A percentile compares a stretch with the other conserved stretches of the same genome.
phyloP scores from a whole-genome alignment of 805 yeast genomes.

The Cyberlindnera sargentensis region DNA sequence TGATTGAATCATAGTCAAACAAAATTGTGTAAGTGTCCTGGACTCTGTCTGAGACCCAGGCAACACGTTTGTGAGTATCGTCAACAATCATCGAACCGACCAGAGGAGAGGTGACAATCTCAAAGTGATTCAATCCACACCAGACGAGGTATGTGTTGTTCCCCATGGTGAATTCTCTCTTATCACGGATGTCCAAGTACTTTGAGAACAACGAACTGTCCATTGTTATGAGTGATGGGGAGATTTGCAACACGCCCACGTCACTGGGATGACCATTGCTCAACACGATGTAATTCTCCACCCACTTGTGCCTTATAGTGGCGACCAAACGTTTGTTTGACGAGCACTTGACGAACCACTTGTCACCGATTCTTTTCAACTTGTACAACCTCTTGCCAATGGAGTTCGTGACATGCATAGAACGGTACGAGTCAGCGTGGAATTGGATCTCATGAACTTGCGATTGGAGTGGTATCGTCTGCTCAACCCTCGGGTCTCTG shows the following conservation, averaged over 20 bases:
- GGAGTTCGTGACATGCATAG: constrained; percentile 4
- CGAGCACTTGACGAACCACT: constrained; percentile 13
- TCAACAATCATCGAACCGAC: constrained; percentile 2
- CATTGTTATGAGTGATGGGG: constrained; percentile 16
- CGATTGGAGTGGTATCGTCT: constrained; percentile 7
- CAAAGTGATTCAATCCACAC: constrained; percentile 19
- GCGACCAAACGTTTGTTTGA: constrained; percentile 9
- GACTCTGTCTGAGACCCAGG: constrained; percentile 9
- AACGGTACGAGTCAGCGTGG: constrained; percentile 2
- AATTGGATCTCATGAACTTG: constrained; percentile 4
- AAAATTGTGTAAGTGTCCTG: constrained; percentile 8
- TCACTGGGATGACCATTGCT: background rate
- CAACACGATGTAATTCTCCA: constrained; percentile 17
- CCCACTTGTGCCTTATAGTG: constrained; percentile 11
- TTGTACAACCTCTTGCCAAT: constrained; percentile 9
- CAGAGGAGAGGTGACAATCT: constrained; percentile 9
- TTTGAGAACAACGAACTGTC: constrained; percentile 2
- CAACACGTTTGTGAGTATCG: constrained; percentile 16
- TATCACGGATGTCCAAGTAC: background rate
- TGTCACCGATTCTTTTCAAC: constrained; percentile 7
- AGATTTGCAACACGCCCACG: constrained; percentile 7
- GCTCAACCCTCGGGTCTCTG: constrained; percentile 3
- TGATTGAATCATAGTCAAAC: constrained; percentile 19
- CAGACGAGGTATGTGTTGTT: constrained; percentile 14
- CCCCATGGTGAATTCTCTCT: constrained; percentile 15